A percentile compares a stretch with the other conserved stretches of the same genome.
Evolutionary conservation across 352 stramenopile genomes (phyloP).

Genomic region (Phytopythium boreale): DNA sequence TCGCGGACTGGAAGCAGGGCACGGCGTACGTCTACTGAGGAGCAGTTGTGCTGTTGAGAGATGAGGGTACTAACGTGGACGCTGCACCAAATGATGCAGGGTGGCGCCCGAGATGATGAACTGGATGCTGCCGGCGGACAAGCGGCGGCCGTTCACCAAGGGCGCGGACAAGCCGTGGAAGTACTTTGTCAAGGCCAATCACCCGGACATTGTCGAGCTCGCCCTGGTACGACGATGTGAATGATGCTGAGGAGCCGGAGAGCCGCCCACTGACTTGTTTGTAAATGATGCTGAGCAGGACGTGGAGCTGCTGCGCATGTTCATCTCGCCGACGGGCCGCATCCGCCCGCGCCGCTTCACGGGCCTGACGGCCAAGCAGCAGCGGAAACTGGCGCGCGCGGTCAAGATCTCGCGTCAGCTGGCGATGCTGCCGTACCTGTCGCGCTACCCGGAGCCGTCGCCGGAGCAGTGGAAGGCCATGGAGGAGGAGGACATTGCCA

Average conservation of each 20-base stretch:
- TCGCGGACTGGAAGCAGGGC: conserved; percentile 48
- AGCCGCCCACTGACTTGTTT: not conserved
- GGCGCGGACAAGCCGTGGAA: conserved; percentile 71
- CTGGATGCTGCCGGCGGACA: conserved; percentile 71
- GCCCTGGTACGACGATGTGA: conserved; percentile 36
- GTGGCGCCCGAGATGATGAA: conserved; percentile 76
- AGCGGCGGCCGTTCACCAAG: conserved; percentile 56
- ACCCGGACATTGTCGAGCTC: conserved; percentile 72
- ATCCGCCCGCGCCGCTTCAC: conserved; percentile 82
- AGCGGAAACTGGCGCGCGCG: conserved; percentile 70
- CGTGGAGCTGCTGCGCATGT: conserved; percentile 74
- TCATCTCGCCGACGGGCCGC: conserved; percentile 80
- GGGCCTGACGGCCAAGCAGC: conserved; percentile 78
- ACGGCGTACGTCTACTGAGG: conserved; percentile 31
- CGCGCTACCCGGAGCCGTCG: conserved; percentile 76
- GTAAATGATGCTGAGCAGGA: conserved; percentile 26
- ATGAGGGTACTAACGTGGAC: no score
- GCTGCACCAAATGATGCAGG: conserved; percentile 5
- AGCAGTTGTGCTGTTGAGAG: no score
- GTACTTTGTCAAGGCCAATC: conserved; percentile 74
- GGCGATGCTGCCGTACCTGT: conserved; percentile 71
- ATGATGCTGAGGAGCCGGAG: not conserved
- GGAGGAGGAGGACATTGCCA: conserved; percentile 74
- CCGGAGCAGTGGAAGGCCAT: conserved; percentile 80
- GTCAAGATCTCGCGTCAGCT: conserved; percentile 82